Evolutionary conservation across 441 rosid genomes (phyloP).

Genomic region (Arabidopsis lyrata): DNA sequence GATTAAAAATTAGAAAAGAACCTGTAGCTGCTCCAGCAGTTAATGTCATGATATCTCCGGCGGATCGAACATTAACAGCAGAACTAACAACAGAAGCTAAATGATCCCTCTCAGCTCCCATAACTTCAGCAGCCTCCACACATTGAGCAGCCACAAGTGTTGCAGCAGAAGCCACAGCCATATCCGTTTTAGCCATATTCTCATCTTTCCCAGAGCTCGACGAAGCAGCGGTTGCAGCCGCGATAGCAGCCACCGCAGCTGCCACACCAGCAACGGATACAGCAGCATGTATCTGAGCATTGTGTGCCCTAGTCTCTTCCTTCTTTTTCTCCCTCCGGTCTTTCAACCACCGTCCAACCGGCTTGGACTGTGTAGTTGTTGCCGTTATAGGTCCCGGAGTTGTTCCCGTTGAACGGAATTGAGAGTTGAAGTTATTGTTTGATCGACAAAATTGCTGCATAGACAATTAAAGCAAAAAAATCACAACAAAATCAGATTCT

Average conservation of each 20-base stretch:
- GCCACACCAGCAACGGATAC: constrained; percentile 90
- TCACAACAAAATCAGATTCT: not conserved
- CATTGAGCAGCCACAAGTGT: constrained; percentile 93
- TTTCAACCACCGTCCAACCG: constrained; percentile 90
- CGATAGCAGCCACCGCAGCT: constrained; percentile 88
- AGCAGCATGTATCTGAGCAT: constrained; percentile 94
- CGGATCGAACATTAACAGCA: constrained; percentile 46
- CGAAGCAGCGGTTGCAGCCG: constrained; percentile 79
- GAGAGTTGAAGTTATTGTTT: constrained; percentile 42
- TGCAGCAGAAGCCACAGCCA: constrained; percentile 95
- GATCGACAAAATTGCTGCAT: constrained; percentile 66
- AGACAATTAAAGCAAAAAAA: not conserved
- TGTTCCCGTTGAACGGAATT: constrained; percentile 51
- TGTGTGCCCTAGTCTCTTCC: constrained; percentile 83
- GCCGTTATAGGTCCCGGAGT: constrained; percentile 47
- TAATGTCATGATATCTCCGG: constrained; percentile 85
- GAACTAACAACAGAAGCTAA: constrained; percentile 81
- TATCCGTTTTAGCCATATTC: constrained; percentile 77
- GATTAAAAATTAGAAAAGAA: constrained; percentile 11
- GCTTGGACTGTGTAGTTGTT: constrained; percentile 64
- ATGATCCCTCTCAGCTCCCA: constrained; percentile 92
- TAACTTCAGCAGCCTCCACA: constrained; percentile 84
- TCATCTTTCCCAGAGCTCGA: constrained; percentile 77
- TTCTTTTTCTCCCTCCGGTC: constrained; percentile 90
- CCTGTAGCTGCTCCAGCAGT: constrained; percentile 98